Base-by-base conservation (phyloP, 768 basidiomycete genomes). In the Sporobolomyces phaffii region DNA sequence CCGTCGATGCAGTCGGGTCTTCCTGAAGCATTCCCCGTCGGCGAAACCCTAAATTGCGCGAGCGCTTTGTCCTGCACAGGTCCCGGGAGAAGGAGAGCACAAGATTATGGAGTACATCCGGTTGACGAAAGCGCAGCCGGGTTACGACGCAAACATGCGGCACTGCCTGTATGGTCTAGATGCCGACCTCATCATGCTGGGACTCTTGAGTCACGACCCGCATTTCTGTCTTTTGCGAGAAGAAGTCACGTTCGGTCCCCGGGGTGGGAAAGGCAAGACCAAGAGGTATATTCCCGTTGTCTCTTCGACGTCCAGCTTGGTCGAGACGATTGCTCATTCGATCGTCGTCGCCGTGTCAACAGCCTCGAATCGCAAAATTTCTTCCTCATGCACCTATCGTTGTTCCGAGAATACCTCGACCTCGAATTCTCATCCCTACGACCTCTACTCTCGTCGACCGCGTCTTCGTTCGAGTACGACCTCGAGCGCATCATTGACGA, bases 61-160 rank as follows among this genome's bases (percentile, higher is more conserved):
- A 9, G n/a, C 41, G 3, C 1, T 8, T 40, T 34, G 24, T 61
- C 3, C 24, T 24, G 28, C 20, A 13, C 54, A 77, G 77, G 76
- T 97, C 5, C 96, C 96, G 0, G 96, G 96, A 72, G 96, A 99
- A 79, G 96, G 96, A 65, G 96, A 99, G 77, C 96, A 99, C 84
- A 99, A 99, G 82, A 93, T 99, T 73, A 97, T 98, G 89, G 96
- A 97, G 77, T 99, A 93, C 79, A 98, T 99, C 77, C 87, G 96
- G 43, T 80, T 91, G 67, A 87, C 88, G 58, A 88, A 93, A 73
- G 93, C 96, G 34, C 96, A 98, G 77, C 90, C 89, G 11, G 87
- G 90, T 77, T 93, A 98, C 80, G 88, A 96, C 79, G 90, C 94
- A 5, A 98, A 97, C 78, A 84, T 92, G 61, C 87, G 96, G 72